Percentiles rank a stretch among this genome's conserved stretches.
Conservation (phyloP, 2,329 filamentous ascomycete species). For the Plectosphaerella cucumerina region DNA sequence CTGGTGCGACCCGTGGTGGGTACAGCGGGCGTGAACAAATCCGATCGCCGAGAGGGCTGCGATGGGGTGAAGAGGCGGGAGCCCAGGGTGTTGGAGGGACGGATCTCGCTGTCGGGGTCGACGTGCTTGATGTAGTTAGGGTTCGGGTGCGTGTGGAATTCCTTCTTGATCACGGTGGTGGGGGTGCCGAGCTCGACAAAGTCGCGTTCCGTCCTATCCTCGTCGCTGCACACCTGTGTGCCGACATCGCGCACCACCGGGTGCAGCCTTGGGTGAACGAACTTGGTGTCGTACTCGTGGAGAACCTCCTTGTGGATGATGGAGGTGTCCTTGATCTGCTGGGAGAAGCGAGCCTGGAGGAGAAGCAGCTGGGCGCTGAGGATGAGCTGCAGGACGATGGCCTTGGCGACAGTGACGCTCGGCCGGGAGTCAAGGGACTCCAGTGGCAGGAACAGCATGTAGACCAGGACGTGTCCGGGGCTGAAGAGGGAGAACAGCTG, state of each 20-base stretch:
- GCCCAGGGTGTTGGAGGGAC: neutral
- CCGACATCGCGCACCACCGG: constrained; percentile 73
- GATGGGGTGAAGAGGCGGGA: constrained; percentile 12
- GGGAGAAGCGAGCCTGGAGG: constrained; percentile 69
- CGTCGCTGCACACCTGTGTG: constrained; percentile 65
- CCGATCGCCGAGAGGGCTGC: constrained; percentile 22
- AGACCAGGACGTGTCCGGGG: constrained; percentile 86
- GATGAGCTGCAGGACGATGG: constrained; percentile 69
- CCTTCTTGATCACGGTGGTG: constrained; percentile 62
- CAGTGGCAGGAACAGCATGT: constrained; percentile 83
- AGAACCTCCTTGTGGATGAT: constrained; percentile 89
- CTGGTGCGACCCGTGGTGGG: constrained; percentile 22
- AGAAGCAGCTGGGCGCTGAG: constrained; percentile 74
- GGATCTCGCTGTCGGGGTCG: constrained; percentile 51
- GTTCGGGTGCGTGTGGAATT: constrained; percentile 80
- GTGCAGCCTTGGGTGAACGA: constrained; percentile 85
- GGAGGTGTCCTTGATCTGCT: constrained; percentile 79
- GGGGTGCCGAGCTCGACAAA: constrained; percentile 48
- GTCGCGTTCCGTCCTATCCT: constrained; percentile 35
- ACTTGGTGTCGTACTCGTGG: constrained; percentile 94
- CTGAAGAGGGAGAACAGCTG: constrained; percentile 87
- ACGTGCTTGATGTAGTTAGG: constrained; percentile 72
- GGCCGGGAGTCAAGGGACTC: constrained; percentile 71
- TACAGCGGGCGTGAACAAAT: constrained; percentile 25
- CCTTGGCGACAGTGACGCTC: constrained; percentile 80